Base-by-base conservation (phyloP, 441 rosid species). In the Arabidopsis hybrid region DNA sequence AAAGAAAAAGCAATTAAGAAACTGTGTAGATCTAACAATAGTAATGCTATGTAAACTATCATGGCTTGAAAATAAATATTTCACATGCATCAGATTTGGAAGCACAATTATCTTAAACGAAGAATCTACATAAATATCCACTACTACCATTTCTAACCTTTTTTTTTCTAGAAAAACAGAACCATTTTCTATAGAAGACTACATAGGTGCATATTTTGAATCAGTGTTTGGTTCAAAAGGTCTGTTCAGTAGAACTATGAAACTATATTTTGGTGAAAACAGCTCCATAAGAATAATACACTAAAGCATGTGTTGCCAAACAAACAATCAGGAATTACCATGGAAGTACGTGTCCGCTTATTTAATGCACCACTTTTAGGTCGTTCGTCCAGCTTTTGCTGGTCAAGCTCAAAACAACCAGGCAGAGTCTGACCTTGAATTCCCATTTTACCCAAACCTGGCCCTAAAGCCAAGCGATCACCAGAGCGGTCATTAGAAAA, bases 321-420 rank as follows among this genome's bases (percentile, higher is more conserved):
- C 90, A 79, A 77, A 88, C 2, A 90, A 91, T 83, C 85, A 71
- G 79, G 73, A 84, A 84, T 96, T 87, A 84, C 89, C 91, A 93
- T 59, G 67, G 97, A 92, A 73, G 97, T 96, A 72, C 98, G 97
- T 57, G 97, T 89, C 58, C 98, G 90, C 81, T 91, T 95, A 85
- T 83, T 95, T 77, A 96, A 86, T 71, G 90, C 88, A 67, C 75
- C 75, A 80, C 73, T 84, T 78, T 87, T 93, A 29, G 86, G 81
- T 73, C 90, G 87, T 82, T 87, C 96, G 70, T 92, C 96, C 16
- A 88, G 70, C 81, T 85, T 93, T 60, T 81, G 93, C 64, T 75
- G 93, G 75, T 93, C 98, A 82, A 81, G 82, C 74, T 92, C 98
- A 85, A 87, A 86, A 82, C 84, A 78, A 68, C 89, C 77, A 50